Evolutionary conservation across 2,329 filamentous ascomycete genomes (phyloP).

Genomic region (Arthrinium phaeospermum): DNA sequence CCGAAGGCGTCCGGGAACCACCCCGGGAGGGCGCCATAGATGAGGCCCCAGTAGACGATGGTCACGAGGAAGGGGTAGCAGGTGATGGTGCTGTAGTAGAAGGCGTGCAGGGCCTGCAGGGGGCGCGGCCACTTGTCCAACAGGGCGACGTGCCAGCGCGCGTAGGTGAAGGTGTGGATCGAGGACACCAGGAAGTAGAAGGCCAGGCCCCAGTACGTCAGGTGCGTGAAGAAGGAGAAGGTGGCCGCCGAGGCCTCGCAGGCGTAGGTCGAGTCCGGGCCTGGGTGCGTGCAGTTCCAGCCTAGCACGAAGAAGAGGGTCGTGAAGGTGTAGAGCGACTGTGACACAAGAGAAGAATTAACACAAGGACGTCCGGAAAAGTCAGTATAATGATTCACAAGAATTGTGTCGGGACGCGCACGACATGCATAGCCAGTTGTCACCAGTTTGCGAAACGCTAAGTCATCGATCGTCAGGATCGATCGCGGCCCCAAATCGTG

Average conservation of each 20-base stretch:
- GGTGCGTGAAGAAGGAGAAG: conserved; percentile 83
- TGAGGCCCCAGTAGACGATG: conserved; percentile 71
- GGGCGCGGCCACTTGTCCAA: conserved; percentile 64
- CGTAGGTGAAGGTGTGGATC: conserved; percentile 73
- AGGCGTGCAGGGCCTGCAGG: conserved; percentile 68
- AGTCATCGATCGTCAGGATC: background rate
- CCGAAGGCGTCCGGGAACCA: conserved; percentile 59
- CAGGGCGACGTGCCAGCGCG: conserved; percentile 56
- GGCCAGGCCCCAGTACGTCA: conserved; percentile 82
- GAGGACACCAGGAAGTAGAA: conserved; percentile 78
- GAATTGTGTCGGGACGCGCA: background rate
- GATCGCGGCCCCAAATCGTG: background rate
- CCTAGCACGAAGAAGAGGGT: conserved; percentile 73
- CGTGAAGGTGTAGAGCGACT: conserved; percentile 69
- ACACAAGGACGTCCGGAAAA: background rate
- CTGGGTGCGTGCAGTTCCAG: conserved; percentile 62
- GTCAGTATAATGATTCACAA: conserved; percentile 15
- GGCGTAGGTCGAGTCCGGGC: conserved; percentile 40
- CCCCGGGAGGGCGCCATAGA: conserved; percentile 71
- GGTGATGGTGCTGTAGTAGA: conserved; percentile 68
- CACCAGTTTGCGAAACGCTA: conserved; percentile 2
- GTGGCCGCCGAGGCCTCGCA: conserved; percentile 54
- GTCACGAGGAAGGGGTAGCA: conserved; percentile 73
- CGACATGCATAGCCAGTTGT: background rate
- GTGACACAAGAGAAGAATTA: background rate